phyloP scores from a whole-genome alignment of 345 rosid species.

The Syzygium oleosum region DNA sequence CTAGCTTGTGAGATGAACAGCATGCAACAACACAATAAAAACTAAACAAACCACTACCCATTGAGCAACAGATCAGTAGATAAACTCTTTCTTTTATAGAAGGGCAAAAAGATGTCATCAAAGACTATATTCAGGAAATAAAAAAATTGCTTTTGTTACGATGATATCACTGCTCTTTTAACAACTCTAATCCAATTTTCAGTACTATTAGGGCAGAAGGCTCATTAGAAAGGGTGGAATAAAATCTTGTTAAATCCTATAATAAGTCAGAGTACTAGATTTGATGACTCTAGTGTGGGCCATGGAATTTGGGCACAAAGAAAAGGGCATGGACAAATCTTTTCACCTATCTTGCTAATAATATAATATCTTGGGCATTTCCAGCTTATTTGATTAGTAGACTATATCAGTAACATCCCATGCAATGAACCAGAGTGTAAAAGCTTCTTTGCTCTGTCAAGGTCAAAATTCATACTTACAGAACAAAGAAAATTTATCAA shows the following conservation, averaged over 20 bases:
- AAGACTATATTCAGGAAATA: neutral
- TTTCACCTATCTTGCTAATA: neutral
- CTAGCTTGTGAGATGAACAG: neutral
- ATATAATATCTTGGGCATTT: neutral
- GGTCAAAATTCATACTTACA: neutral
- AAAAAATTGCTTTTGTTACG: neutral
- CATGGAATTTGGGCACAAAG: neutral
- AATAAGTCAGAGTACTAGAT: neutral
- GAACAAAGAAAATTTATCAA: neutral
- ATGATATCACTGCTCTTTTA: neutral
- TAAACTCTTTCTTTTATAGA: neutral
- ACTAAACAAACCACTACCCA: neutral
- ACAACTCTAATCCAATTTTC: neutral
- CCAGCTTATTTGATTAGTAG: neutral
- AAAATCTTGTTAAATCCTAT: neutral
- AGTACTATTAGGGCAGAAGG: neutral
- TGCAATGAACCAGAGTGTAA: neutral
- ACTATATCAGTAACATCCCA: neutral
- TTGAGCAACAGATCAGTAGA: neutral
- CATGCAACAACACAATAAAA: neutral
- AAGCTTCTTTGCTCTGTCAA: neutral
- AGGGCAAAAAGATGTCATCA: neutral
- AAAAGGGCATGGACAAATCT: neutral
- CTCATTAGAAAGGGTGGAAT: neutral
- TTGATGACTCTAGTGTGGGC: neutral